A percentile compares a stretch with the other conserved stretches of the same genome.
Evolutionary conservation across 768 basidiomycete species (phyloP).

Genomic region (Mycena crocata): DNA sequence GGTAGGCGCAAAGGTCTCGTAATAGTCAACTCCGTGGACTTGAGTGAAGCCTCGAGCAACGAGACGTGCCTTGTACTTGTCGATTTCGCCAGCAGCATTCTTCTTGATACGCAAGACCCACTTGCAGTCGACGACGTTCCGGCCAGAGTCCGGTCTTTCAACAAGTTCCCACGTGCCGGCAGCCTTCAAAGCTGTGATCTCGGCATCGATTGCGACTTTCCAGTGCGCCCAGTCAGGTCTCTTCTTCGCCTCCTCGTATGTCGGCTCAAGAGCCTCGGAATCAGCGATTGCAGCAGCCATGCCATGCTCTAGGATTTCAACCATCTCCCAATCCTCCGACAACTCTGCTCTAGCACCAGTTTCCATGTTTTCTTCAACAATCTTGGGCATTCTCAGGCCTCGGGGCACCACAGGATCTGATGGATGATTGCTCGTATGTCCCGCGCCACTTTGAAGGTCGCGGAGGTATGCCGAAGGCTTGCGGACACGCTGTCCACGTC

Average conservation of each 20-base stretch:
- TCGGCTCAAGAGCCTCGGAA: conserved; percentile 21
- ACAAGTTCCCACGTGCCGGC: conserved; percentile 49
- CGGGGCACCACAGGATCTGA: neutral
- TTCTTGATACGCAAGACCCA: conserved; percentile 58
- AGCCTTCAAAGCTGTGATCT: conserved; percentile 41
- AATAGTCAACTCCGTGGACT: conserved; percentile 52
- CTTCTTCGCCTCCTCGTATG: conserved; percentile 38
- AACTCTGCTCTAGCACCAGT: neutral
- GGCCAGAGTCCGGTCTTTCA: conserved; percentile 34
- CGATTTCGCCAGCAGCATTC: conserved; percentile 38
- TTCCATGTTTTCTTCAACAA: neutral
- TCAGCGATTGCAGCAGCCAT: conserved; percentile 34
- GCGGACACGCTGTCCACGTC: conserved; percentile 1
- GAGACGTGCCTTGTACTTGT: conserved; percentile 2
- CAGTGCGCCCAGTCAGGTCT: conserved; percentile 35
- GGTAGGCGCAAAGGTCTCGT: conserved; percentile 49
- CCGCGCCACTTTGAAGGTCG: conserved; percentile 6
- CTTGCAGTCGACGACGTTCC: conserved; percentile 45
- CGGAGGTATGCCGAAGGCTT: conserved; percentile 8
- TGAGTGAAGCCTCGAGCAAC: conserved; percentile 45
- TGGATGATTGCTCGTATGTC: neutral
- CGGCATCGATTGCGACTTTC: conserved; percentile 38
- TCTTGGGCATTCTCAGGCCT: neutral
- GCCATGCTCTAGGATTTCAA: conserved; percentile 26
- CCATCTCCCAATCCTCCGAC: conserved; percentile 15